phyloP scores from a whole-genome alignment of 441 rosid genomes.

The Isatis lusitanica region DNA sequence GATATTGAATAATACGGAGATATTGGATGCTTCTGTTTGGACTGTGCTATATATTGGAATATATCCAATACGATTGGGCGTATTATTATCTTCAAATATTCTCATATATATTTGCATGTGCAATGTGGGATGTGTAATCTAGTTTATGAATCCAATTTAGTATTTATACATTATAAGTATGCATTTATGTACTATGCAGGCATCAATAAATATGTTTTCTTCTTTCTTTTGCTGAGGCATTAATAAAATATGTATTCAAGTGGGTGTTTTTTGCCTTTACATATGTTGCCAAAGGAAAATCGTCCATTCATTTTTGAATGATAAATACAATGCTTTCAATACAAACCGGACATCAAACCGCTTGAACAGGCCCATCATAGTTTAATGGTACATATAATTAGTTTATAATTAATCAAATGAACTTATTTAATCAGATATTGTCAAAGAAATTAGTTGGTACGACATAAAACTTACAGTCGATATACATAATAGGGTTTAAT shows the following conservation, averaged over 20 bases:
- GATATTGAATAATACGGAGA: conserved; percentile 19
- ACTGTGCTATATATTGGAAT: conserved; percentile 25
- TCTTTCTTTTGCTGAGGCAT: too few species aligned
- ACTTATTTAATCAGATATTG: not conserved
- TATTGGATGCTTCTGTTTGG: conserved; percentile 36
- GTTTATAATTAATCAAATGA: not conserved
- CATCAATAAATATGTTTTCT: not conserved
- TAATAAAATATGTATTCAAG: not conserved
- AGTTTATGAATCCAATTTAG: not conserved
- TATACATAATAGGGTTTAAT: too few species aligned
- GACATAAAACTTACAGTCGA: too few species aligned
- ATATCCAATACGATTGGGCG: conserved; percentile 28
- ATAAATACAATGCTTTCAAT: not conserved
- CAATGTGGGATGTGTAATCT: too few species aligned
- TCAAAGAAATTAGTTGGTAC: too few species aligned
- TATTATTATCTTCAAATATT: conserved; percentile 10
- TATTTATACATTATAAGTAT: not conserved
- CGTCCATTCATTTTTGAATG: not conserved
- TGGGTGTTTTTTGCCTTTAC: not conserved
- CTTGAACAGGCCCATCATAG: not conserved
- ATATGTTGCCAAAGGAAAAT: not conserved
- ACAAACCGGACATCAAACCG: not conserved
- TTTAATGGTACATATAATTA: not conserved
- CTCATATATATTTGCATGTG: too few species aligned
- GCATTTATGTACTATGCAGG: not conserved